phyloP scores from a whole-genome alignment of 139 green algal species.

The Mychonastes homosphaera region DNA sequence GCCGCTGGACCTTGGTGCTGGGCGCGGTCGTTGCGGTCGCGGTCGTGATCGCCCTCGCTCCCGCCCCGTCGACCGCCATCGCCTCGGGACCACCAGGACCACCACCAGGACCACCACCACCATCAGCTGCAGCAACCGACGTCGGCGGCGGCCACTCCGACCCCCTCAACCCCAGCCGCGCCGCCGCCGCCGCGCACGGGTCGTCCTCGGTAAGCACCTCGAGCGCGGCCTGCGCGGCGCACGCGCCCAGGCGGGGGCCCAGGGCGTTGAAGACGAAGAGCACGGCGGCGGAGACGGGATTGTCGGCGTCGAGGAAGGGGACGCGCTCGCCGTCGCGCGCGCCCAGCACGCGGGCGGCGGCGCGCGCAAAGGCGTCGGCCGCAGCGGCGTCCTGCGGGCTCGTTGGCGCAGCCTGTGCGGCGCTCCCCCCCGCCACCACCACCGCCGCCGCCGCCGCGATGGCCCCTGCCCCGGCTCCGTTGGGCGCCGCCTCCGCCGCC shows the following conservation, averaged over 20 bases:
- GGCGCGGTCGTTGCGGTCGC: conserved; percentile 4
- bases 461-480: neutral
- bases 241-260: conserved; percentile 67
- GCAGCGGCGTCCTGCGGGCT: neutral
- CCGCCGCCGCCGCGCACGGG: conserved; percentile 1
- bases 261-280: conserved; percentile 68
- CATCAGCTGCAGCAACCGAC: neutral
- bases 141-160: neutral
- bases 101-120: neutral
- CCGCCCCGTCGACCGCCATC: neutral
- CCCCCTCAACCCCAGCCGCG: neutral
- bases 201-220: conserved; percentile 59
- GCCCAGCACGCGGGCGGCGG: neutral
- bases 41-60: neutral
- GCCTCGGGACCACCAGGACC: neutral
- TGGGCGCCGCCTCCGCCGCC: neutral
- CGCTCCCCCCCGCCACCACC: neutral
- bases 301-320: neutral
- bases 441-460: neutral
- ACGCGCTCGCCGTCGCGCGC: neutral
- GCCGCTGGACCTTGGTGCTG: neutral
- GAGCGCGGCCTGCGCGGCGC: conserved; percentile 70
- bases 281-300: conserved; percentile 30
- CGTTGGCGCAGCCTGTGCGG: neutral
- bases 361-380: neutral